Conservation (phyloP, 2,329 filamentous ascomycete species). For the Hypomyces rosellus region DNA sequence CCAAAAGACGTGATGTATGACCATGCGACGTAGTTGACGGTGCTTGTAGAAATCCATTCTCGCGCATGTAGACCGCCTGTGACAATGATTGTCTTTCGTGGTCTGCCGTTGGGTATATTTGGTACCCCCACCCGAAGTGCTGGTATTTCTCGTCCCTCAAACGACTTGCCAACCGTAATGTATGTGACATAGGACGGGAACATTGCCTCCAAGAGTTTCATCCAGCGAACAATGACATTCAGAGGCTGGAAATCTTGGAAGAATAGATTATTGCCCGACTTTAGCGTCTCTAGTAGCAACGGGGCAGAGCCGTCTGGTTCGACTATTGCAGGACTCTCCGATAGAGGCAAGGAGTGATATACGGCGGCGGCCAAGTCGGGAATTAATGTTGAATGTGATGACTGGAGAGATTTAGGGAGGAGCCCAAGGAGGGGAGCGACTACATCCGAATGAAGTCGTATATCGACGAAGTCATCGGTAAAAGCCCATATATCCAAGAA, state of each 20-base stretch:
- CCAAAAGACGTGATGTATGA: constrained; percentile 78
- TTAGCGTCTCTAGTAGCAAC: constrained; percentile 25
- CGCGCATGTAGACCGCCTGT: constrained; percentile 85
- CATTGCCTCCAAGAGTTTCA: constrained; percentile 82
- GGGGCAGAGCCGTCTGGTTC: constrained; percentile 23
- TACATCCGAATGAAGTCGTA: constrained; percentile 69
- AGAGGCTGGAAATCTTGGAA: constrained; percentile 90
- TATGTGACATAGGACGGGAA: constrained; percentile 74
- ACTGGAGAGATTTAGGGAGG: constrained; percentile 67
- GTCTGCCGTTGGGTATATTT: constrained; percentile 34
- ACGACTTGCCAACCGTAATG: constrained; percentile 74
- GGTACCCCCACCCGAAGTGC: constrained; percentile 68
- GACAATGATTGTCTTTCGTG: constrained; percentile 72
- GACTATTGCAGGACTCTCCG: constrained; percentile 12
- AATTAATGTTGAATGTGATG: constrained; percentile 68
- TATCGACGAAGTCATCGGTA: constrained; percentile 74
- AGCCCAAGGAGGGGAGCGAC: constrained; percentile 73
- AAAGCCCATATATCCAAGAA: constrained; percentile 90
- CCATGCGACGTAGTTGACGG: constrained; percentile 86
- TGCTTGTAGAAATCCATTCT: constrained; percentile 93
- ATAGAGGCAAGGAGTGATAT: constrained; percentile 42
- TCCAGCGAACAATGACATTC: constrained; percentile 79
- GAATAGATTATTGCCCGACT: constrained; percentile 65
- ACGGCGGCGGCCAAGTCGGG: constrained; percentile 73
- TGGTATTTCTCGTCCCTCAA: constrained; percentile 79